phyloP scores from a whole-genome alignment of 2,329 filamentous ascomycete genomes.

The Colletotrichum caudatum region DNA sequence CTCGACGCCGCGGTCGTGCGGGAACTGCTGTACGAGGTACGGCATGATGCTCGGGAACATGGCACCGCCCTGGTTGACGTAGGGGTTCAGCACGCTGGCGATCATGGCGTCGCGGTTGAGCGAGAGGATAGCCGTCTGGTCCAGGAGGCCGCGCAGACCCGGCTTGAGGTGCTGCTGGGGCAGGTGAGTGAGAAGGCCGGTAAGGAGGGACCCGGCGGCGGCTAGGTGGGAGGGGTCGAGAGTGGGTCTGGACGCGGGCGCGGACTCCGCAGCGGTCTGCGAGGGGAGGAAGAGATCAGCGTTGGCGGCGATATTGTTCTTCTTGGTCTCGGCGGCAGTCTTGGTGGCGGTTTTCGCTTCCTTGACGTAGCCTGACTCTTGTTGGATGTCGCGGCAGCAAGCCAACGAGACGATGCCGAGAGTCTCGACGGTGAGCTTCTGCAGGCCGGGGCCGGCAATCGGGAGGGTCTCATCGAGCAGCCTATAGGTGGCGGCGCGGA shows the following conservation, averaged over 20 bases:
- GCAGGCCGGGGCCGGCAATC: constrained; percentile 73
- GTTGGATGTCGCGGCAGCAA: constrained; percentile 81
- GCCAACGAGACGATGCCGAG: constrained; percentile 72
- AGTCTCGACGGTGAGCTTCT: constrained; percentile 73
- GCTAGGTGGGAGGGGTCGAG: constrained; percentile 61
- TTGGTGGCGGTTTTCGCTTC: constrained; percentile 49
- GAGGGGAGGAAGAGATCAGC: constrained; percentile 77
- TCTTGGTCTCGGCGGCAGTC: constrained; percentile 49
- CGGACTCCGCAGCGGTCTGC: constrained; percentile 50
- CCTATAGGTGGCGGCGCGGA: constrained; percentile 72
- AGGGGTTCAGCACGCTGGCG: constrained; percentile 84
- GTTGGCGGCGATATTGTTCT: constrained; percentile 66
- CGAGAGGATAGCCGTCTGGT: constrained; percentile 82
- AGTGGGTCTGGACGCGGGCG: constrained; percentile 52
- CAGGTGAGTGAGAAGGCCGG: constrained; percentile 70
- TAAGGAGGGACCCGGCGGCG: constrained; percentile 73
- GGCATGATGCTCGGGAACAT: constrained; percentile 82
- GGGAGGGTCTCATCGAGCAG: constrained; percentile 69
- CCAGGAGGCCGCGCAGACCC: constrained; percentile 78
- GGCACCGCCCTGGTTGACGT: constrained; percentile 71
- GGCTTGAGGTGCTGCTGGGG: constrained; percentile 77
- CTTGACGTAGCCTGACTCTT: constrained; percentile 62
- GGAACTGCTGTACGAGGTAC: constrained; percentile 76
- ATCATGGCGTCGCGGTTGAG: constrained; percentile 79
- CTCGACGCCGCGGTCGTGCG: constrained; percentile 75